Percentiles rank a stretch among this genome's conserved stretches.
Evolutionary conservation across 2,329 filamentous ascomycete species (phyloP).

Genomic region (Trichoderma polysporum): DNA sequence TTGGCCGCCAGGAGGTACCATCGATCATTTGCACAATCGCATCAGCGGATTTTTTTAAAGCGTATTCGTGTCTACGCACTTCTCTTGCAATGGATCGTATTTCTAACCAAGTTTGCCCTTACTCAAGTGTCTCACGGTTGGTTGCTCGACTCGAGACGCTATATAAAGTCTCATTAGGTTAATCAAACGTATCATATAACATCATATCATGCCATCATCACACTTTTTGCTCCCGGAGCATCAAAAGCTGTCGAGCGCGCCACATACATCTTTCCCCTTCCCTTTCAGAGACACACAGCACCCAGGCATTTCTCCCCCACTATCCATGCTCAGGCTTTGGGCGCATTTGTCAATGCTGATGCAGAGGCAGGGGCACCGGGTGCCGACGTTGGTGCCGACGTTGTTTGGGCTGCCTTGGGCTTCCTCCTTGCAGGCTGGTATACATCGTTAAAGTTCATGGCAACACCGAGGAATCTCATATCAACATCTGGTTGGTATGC

Average conservation of each 20-base stretch:
- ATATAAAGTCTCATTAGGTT: neutral
- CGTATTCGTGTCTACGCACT: neutral
- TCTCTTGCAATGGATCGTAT: neutral
- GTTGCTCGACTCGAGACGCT: neutral
- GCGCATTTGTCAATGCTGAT: conserved; percentile 26
- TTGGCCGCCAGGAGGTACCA: neutral
- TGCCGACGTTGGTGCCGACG: conserved; percentile 26
- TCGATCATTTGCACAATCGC: neutral
- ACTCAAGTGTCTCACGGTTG: neutral
- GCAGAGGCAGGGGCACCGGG: conserved; percentile 27
- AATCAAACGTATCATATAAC: conserved; percentile 2
- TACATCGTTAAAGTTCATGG: conserved; percentile 99
- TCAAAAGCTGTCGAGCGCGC: neutral
- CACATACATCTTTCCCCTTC: neutral
- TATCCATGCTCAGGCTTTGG: conserved; percentile 29
- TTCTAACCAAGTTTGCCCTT: neutral
- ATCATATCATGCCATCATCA: conserved; percentile 10
- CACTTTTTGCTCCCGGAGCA: neutral
- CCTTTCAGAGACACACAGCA: neutral
- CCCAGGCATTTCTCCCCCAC: neutral
- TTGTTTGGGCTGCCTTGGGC: conserved; percentile 40
- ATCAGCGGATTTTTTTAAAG: neutral
- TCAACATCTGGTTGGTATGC: conserved; percentile 93
- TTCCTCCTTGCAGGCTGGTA: conserved; percentile 76
- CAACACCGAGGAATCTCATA: conserved; percentile 90